Conservation (phyloP, 306 rosid genomes). For the Medicago lupulina region DNA sequence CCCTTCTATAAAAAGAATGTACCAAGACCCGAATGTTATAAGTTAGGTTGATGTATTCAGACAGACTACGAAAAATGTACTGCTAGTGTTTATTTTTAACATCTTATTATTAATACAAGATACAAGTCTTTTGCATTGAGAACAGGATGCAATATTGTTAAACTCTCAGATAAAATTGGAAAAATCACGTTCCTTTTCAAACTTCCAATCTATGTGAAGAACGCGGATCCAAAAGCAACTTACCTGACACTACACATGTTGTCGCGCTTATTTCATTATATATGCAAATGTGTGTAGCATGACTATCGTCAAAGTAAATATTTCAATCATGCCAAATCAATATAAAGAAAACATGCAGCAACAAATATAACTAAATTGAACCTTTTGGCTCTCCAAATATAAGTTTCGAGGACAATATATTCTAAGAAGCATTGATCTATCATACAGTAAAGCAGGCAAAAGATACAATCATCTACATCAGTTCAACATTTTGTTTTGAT, state of each 20-base stretch:
- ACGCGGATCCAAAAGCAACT: neutral
- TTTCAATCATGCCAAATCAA: constrained; percentile 11
- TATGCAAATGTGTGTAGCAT: constrained; percentile 2
- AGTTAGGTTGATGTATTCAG: too few species aligned
- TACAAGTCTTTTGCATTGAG: too few species aligned
- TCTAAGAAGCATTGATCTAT: constrained; percentile 33
- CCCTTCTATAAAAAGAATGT: too few species aligned
- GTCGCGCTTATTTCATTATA: neutral
- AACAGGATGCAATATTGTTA: neutral
- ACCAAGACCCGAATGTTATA: too few species aligned
- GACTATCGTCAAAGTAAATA: neutral
- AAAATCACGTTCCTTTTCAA: neutral
- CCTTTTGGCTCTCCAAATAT: constrained; percentile 17
- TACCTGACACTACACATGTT: neutral
- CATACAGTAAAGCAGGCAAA: constrained; percentile 24
- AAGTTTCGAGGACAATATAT: constrained; percentile 8
- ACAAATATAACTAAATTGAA: constrained; percentile 17
- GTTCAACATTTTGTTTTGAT: constrained; percentile 15
- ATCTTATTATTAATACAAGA: too few species aligned
- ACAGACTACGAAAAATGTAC: too few species aligned
- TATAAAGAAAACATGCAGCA: constrained; percentile 17
- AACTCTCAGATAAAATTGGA: neutral
- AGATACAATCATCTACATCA: constrained; percentile 26
- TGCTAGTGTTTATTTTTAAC: too few species aligned
- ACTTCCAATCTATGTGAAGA: neutral